phyloP scores from a whole-genome alignment of 2,329 filamentous ascomycete species.

The Hypoxylon sp. region DNA sequence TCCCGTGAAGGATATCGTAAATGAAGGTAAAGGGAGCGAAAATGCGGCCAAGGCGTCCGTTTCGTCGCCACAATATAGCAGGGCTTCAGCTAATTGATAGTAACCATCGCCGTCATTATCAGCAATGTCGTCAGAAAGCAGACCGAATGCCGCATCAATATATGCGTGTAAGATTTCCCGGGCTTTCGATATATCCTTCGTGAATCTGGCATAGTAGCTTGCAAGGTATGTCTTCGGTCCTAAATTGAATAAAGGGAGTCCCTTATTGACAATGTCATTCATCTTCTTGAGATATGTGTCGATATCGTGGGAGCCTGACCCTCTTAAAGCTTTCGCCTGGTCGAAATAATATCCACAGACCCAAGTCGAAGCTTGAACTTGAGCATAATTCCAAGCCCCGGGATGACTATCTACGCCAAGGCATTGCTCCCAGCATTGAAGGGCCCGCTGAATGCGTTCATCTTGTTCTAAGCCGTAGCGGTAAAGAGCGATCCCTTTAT shows the following conservation, averaged over 20 bases:
- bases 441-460: background rate
- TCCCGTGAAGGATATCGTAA: background rate
- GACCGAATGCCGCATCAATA: conserved; percentile 10
- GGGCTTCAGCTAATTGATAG: background rate
- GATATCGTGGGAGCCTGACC: background rate
- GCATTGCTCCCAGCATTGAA: conserved; percentile 11
- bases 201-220: conserved; percentile 5
- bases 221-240: conserved; percentile 12
- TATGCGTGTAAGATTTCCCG: conserved; percentile 4
- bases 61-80: conserved; percentile 14
- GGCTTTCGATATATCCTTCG: background rate
- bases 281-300: background rate
- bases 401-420: background rate
- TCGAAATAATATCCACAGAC: conserved; percentile 11
- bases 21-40: background rate
- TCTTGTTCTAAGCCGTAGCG: background rate
- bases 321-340: background rate
- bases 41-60: background rate
- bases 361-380: conserved; percentile 2
- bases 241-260: background rate
- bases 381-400: background rate
- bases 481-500: conserved; percentile 14
- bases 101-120: conserved; percentile 20
- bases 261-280: background rate
- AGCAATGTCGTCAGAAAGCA: conserved; percentile 10